These are phyloP conservation scores for Penicillium diatomitis DNA, from an alignment of 495 filamentous ascomycete genomes.

Conservation along the genomic window DNA sequence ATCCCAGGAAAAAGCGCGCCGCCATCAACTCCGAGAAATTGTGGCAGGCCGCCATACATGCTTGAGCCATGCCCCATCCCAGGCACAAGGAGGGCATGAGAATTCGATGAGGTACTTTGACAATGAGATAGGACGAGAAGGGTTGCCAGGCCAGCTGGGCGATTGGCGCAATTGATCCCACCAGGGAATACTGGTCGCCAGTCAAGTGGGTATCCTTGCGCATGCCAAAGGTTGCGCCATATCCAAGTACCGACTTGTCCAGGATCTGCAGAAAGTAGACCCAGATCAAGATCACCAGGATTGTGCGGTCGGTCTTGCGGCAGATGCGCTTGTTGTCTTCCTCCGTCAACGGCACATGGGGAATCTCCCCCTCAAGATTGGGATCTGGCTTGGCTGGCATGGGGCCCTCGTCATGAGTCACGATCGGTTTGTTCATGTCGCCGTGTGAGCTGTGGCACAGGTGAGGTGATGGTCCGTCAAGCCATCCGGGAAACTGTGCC, in stretches of 20 bases:
- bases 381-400: conserved; percentile 1
- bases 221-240: conserved; percentile 56
- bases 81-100: conserved; percentile 52
- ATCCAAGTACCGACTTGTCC: conserved; percentile 56
- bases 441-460: not conserved
- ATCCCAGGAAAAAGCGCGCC: conserved; percentile 35
- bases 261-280: conserved; percentile 58
- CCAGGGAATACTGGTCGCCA: conserved; percentile 51
- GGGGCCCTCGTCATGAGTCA: conserved; percentile 10
- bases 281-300: conserved; percentile 52
- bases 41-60: conserved; percentile 37
- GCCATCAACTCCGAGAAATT: conserved; percentile 37
- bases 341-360: conserved; percentile 36
- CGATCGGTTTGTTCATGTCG: conserved; percentile 12
- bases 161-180: conserved; percentile 54
- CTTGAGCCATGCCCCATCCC: conserved; percentile 42
- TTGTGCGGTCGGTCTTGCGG: conserved; percentile 51
- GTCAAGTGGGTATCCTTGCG: conserved; percentile 42
- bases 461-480: too few species aligned
- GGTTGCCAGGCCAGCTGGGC: conserved; percentile 60
- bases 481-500: too few species aligned
- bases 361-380: not conserved
- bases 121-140: conserved; percentile 54
- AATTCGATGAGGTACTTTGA: conserved; percentile 56
- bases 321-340: conserved; percentile 46